Conservation (phyloP, 768 basidiomycete species). For the Lactarius hengduanensis region DNA sequence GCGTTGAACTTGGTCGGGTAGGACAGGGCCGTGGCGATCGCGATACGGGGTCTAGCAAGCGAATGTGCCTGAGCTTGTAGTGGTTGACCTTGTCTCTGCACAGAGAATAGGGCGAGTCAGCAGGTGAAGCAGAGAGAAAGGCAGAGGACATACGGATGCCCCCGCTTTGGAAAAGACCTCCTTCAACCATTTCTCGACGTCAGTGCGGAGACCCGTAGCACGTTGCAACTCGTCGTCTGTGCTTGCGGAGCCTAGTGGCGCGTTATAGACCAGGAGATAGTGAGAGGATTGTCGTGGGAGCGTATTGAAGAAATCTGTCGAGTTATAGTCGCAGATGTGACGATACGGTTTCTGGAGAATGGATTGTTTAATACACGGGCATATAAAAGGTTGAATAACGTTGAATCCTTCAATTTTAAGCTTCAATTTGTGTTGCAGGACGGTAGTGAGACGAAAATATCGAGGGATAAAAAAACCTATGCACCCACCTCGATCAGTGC, state of each 20-base stretch:
- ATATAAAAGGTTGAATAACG: too few relatives aligned
- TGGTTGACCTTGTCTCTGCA: constrained; percentile 60
- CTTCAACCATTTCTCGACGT: constrained; percentile 73
- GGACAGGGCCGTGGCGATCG: constrained; percentile 63
- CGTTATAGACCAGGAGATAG: constrained; percentile 61
- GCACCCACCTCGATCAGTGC: too few relatives aligned
- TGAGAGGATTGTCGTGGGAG: constrained; percentile 63
- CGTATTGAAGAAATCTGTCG: constrained; percentile 54
- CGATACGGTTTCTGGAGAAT: too few relatives aligned
- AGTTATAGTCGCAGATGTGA: too few relatives aligned
- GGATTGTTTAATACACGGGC: too few relatives aligned
- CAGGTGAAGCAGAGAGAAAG: neutral
- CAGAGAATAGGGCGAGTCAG: neutral
- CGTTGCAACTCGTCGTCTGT: constrained; percentile 58
- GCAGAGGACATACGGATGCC: constrained; percentile 49
- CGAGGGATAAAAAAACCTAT: too few relatives aligned
- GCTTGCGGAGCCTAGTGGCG: constrained; percentile 59
- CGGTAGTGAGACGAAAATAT: too few relatives aligned
- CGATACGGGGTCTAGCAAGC: constrained; percentile 56
- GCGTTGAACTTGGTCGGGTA: constrained; percentile 73
- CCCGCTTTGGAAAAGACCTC: constrained; percentile 65
- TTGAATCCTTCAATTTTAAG: too few relatives aligned
- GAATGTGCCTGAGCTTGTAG: constrained; percentile 62
- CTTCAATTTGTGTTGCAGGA: too few relatives aligned
- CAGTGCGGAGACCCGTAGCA: constrained; percentile 55